Percentiles rank a stretch among this genome's conserved stretches.
phyloP scores from a whole-genome alignment of 352 stramenopile species.

The Globisporangium camurandrum region DNA sequence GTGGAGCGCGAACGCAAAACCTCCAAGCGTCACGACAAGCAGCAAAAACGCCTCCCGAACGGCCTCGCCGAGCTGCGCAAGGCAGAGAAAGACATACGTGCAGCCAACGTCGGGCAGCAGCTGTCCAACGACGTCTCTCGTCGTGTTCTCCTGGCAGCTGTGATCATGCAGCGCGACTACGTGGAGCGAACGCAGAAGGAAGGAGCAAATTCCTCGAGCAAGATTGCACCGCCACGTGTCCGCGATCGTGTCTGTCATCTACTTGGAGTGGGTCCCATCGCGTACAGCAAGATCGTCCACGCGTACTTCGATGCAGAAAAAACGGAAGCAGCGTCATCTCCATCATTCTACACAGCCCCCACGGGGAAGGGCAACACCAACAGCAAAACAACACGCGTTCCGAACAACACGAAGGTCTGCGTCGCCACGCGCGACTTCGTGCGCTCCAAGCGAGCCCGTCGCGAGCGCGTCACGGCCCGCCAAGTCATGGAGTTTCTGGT shows the following conservation, averaged over 20 bases:
- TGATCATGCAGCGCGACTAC: not conserved
- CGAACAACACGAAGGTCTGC: not conserved
- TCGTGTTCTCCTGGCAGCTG: not conserved
- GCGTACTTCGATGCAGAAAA: not conserved
- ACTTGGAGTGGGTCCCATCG: not conserved
- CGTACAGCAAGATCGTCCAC: not conserved
- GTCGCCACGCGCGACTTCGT: constrained; percentile 1
- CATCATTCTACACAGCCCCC: not conserved
- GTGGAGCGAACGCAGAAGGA: not conserved
- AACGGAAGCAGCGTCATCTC: not conserved
- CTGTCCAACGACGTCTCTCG: not conserved
- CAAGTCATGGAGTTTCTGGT: constrained; percentile 1
- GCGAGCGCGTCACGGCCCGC: not conserved
- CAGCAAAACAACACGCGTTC: not conserved
- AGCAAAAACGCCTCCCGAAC: not conserved
- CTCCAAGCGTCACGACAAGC: not conserved
- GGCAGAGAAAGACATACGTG: not conserved
- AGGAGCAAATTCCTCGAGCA: not conserved
- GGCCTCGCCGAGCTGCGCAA: not conserved
- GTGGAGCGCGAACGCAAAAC: not conserved
- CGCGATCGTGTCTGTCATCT: not conserved
- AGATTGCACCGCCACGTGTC: not conserved
- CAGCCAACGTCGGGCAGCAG: not conserved
- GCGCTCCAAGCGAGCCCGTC: not conserved
- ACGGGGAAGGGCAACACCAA: not conserved